A percentile compares a stretch with the other conserved stretches of the same genome.
These are phyloP conservation scores for Aspergillus sp. DNA, from an alignment of 2,329 filamentous ascomycete species.

Conservation along the genomic window DNA sequence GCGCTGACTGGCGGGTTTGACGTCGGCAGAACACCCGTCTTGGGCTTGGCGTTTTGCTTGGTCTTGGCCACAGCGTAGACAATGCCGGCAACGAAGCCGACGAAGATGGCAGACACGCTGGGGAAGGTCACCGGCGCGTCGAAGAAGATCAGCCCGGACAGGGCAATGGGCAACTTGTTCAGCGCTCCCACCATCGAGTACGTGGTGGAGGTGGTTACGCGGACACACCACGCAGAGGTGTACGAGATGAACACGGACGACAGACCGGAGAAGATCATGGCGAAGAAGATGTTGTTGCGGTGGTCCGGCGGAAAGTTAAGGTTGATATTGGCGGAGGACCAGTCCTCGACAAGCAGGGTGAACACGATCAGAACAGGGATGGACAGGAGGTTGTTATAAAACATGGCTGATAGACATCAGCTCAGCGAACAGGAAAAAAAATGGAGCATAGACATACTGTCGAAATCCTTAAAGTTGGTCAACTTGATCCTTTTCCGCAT, in stretches of 20 bases:
- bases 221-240: conserved; percentile 97
- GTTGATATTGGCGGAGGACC: conserved; percentile 73
- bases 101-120: conserved; percentile 78
- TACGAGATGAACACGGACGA: conserved; percentile 98
- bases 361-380: conserved; percentile 81
- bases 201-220: conserved; percentile 91
- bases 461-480: conserved; percentile 99
- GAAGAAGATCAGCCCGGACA: conserved; percentile 92
- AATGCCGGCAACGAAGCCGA: conserved; percentile 86
- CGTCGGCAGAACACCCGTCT: conserved; percentile 59
- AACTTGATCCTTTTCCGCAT: conserved; percentile 99
- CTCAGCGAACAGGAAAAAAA: conserved; percentile 12
- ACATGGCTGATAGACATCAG: conserved; percentile 67
- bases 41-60: conserved; percentile 60
- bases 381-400: conserved; percentile 97
- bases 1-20: conserved; percentile 69
- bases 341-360: conserved; percentile 80
- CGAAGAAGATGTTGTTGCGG: conserved; percentile 68
- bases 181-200: conserved; percentile 98
- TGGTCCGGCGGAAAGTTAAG: conserved; percentile 80
- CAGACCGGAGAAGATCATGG: conserved; percentile 90
- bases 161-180: conserved; percentile 93
- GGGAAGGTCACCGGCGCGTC: conserved; percentile 85
- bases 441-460: conserved; percentile 60
- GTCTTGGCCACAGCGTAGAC: conserved; percentile 85